Evolutionary conservation across 169 alveolate species (phyloP), one percentile per base, ranked within the genome.

Genomic region (Plasmodium falciparum): DNA sequence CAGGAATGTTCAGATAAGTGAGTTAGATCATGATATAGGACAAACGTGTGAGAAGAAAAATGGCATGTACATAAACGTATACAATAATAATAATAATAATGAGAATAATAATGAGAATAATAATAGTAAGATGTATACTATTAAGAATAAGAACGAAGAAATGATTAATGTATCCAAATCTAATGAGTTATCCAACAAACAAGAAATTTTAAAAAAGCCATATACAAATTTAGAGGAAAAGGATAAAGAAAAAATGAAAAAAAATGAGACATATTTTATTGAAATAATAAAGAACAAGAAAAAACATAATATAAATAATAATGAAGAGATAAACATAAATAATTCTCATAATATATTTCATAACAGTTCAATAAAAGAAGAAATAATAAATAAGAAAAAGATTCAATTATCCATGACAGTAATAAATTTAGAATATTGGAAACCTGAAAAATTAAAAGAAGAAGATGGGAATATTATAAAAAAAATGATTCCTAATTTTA

Each of bases 341-440:
- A 13, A 20, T 17, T 3, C 11, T 1, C 43, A 47, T 13, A 9
- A 15, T 43, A 24, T 65, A 26, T 26, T 12, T 26, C 52, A 78
- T 61, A 58, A 63, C 15, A 17, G 8, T 12, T 15, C 22, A 47
- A 43, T 63, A 49, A 54, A 50, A 73, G 65, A 56, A 26, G 45
- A 49, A 33, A 58, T 52, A 47, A 5, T 83, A 13, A 3, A 12
- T n/a, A 39, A 13, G 13, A 43, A 20, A 0, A 52, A 47, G 6
- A 61, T 83, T 22, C 91, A 83, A 33, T 24, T 83, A 26, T 83
- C 91, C 1, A 69, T 83, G 24, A 83, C 91, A 2, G 70, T 83
- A 12, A 15, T 83, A 43, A 83, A 69, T 72, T 47, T 70, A 47
- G 85, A 83, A 50, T 83, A 83, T 13, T 83, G 91, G 91, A 69